Percentiles rank a stretch among this genome's conserved stretches.
Conservation (phyloP, 2,329 filamentous ascomycete species). For the Exophiala aquamarina region DNA sequence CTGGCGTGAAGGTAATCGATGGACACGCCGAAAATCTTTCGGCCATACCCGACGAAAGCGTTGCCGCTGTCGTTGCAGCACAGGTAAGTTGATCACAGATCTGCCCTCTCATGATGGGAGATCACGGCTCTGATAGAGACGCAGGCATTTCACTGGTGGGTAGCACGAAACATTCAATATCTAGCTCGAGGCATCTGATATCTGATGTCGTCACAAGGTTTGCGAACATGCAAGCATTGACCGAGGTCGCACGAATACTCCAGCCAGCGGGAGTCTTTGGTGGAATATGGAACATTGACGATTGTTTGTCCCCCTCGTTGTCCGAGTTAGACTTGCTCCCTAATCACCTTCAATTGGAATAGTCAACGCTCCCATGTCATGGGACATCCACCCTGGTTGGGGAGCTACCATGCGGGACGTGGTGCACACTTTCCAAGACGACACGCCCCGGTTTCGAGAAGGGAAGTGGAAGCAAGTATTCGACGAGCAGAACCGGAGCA, state of each 20-base stretch:
- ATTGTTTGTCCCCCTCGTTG: constrained; percentile 50
- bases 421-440: constrained; percentile 57
- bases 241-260: constrained; percentile 67
- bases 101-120: not conserved
- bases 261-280: constrained; percentile 61
- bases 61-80: constrained; percentile 65
- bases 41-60: constrained; percentile 53
- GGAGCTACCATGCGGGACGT: constrained; percentile 62
- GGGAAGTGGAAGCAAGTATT: constrained; percentile 65
- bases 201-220: constrained; percentile 53
- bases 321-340: constrained; percentile 1
- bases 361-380: constrained; percentile 65
- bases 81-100: constrained; percentile 54
- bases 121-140: constrained; percentile 6
- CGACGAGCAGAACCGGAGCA: constrained; percentile 56
- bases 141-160: constrained; percentile 54
- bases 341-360: constrained; percentile 9
- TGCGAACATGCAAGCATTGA: constrained; percentile 60
- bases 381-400: constrained; percentile 60
- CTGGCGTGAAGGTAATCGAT: constrained; percentile 54
- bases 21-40: constrained; percentile 59
- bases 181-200: not conserved
- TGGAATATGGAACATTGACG: constrained; percentile 73
- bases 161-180: too few relatives aligned
- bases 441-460: constrained; percentile 65